These are phyloP conservation scores for Leptodontidium sp. DNA, from an alignment of 2,329 filamentous ascomycete genomes.

Conservation along the genomic window DNA sequence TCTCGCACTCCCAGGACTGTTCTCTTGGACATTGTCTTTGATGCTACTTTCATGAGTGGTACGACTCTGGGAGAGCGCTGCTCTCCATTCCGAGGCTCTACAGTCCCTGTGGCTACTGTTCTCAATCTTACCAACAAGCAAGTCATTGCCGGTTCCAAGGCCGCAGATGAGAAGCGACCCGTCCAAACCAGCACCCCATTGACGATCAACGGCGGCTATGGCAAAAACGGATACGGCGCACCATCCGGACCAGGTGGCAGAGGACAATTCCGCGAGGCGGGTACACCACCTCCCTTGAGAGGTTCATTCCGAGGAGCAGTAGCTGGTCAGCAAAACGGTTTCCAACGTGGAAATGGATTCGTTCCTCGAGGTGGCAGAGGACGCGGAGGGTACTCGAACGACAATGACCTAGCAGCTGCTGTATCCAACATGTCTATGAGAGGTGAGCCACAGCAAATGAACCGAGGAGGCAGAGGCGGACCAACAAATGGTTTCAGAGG, in stretches of 20 bases:
- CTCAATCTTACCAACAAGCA: conserved; percentile 88
- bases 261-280: conserved; percentile 67
- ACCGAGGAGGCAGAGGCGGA: conserved; percentile 36
- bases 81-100: conserved; percentile 92
- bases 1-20: conserved; percentile 85
- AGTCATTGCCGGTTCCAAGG: conserved; percentile 73
- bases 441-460: conserved; percentile 24
- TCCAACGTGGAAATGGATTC: conserved; percentile 52
- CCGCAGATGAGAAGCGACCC: conserved; percentile 61
- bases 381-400: conserved; percentile 46
- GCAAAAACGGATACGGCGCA: conserved; percentile 55
- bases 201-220: conserved; percentile 55
- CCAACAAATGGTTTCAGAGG: conserved; percentile 34
- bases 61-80: conserved; percentile 91
- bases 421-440: conserved; percentile 13
- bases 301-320: conserved; percentile 66
- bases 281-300: conserved; percentile 61
- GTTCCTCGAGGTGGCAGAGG: conserved; percentile 41
- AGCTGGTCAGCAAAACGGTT: conserved; percentile 54
- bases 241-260: conserved; percentile 62
- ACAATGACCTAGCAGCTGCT: conserved; percentile 38
- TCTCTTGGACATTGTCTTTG: conserved; percentile 91
- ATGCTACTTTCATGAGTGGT: conserved; percentile 95
- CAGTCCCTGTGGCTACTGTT: conserved; percentile 86
- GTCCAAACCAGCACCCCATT: conserved; percentile 58